A percentile compares a stretch with the other conserved stretches of the same genome.
Conservation (phyloP, 768 basidiomycete genomes). For the Boletellus sp. region DNA sequence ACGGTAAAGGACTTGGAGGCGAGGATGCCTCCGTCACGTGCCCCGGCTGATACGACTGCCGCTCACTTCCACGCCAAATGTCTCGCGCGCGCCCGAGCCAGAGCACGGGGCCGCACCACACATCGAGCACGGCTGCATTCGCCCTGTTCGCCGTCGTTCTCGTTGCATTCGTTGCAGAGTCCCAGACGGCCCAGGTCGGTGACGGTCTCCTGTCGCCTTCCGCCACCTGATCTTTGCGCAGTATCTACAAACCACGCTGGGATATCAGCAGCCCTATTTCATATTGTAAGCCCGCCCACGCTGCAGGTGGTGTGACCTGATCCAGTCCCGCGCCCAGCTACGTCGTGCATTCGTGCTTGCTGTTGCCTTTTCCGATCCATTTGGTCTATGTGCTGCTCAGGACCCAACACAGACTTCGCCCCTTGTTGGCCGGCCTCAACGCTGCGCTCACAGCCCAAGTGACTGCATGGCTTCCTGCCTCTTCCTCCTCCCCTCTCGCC, state of each 20-base stretch:
- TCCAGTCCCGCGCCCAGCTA: conserved; percentile 48
- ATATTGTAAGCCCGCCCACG: conserved; percentile 58
- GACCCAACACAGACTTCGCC: conserved; percentile 43
- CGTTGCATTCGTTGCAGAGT: conserved; percentile 73
- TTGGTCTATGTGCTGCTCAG: conserved; percentile 57
- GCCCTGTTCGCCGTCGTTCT: conserved; percentile 57
- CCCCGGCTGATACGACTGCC: neutral
- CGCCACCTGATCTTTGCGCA: conserved; percentile 27
- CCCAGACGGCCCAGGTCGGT: conserved; percentile 69
- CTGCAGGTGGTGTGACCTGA: neutral
- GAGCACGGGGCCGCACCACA: neutral
- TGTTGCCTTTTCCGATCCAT: conserved; percentile 80
- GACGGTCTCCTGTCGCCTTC: neutral
- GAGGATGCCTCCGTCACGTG: conserved; percentile 9
- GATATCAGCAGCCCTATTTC: conserved; percentile 86
- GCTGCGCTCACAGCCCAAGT: conserved; percentile 41
- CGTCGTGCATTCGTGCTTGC: conserved; percentile 80
- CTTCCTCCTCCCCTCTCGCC: conserved; percentile 1
- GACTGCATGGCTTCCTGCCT: conserved; percentile 6
- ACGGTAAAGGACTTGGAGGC: neutral
- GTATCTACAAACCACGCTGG: conserved; percentile 76
- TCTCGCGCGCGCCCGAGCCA: neutral
- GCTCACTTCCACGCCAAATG: conserved; percentile 1
- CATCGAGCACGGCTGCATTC: conserved; percentile 42
- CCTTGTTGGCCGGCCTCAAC: conserved; percentile 51